A percentile compares a stretch with the other conserved stretches of the same genome.
These are phyloP conservation scores for Colletotrichum musae DNA, from an alignment of 2,329 filamentous ascomycete genomes.

Conservation along the genomic window DNA sequence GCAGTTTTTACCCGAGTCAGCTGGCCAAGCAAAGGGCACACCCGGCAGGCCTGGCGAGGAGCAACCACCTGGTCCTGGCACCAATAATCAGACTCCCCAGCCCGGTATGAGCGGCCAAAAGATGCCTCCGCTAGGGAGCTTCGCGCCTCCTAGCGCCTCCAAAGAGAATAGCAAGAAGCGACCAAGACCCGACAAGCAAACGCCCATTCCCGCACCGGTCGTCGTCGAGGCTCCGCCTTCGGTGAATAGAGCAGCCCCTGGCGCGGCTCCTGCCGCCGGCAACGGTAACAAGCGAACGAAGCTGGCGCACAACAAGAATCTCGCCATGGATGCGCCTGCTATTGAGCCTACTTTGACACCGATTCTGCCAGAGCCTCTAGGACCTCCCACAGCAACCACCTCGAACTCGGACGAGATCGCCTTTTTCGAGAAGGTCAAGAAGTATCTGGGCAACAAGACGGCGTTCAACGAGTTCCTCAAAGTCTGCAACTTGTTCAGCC, in stretches of 20 bases:
- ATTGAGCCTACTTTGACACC: conserved; percentile 92
- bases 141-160: conserved; percentile 86
- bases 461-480: conserved; percentile 97
- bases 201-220: conserved; percentile 62
- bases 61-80: conserved; percentile 62
- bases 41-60: conserved; percentile 76
- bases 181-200: conserved; percentile 72
- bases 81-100: conserved; percentile 70
- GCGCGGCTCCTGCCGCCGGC: conserved; percentile 49
- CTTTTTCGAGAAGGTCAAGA: conserved; percentile 98
- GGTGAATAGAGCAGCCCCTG: conserved; percentile 42
- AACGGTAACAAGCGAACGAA: conserved; percentile 77
- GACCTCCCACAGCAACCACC: conserved; percentile 80
- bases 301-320: conserved; percentile 75
- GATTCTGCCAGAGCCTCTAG: conserved; percentile 87
- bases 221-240: conserved; percentile 59
- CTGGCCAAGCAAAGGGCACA: conserved; percentile 65
- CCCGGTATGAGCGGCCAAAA: conserved; percentile 74
- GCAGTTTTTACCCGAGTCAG: conserved; percentile 94
- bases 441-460: conserved; percentile 92
- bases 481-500: conserved; percentile 94
- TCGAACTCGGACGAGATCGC: conserved; percentile 87
- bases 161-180: conserved; percentile 91
- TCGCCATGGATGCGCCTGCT: conserved; percentile 69
- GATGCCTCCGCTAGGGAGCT: conserved; percentile 95